phyloP scores from a whole-genome alignment of 2,329 filamentous ascomycete species.

The Sporothrix protearum region DNA sequence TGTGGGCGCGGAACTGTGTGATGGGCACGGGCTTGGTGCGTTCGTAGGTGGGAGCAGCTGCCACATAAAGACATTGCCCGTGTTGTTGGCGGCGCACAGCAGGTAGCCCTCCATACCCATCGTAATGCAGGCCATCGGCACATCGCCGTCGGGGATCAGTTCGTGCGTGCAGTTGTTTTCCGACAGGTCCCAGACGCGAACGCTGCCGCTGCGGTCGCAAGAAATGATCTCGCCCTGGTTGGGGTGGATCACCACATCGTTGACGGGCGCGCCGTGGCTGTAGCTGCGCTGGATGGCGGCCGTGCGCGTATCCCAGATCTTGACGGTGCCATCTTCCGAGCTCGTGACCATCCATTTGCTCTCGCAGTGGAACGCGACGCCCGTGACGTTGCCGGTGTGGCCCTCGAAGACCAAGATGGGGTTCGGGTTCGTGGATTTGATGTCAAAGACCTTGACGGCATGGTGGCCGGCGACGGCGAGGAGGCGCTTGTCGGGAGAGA shows the following conservation, averaged over 20 bases:
- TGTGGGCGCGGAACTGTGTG: constrained; percentile 85
- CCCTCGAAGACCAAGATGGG: constrained; percentile 92
- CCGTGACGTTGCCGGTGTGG: constrained; percentile 92
- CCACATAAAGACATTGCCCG: constrained; percentile 98
- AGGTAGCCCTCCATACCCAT: constrained; percentile 92
- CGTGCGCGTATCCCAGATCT: constrained; percentile 91
- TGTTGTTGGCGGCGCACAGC: constrained; percentile 89
- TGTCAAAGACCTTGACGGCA: constrained; percentile 96
- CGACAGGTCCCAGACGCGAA: constrained; percentile 92
- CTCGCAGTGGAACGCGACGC: constrained; percentile 96
- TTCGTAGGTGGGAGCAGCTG: constrained; percentile 80
- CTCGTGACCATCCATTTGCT: constrained; percentile 99
- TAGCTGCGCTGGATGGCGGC: constrained; percentile 91
- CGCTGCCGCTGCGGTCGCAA: constrained; percentile 87
- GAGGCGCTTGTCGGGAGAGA: constrained; percentile 95
- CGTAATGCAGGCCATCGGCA: constrained; percentile 88
- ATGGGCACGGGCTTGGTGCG: constrained; percentile 80
- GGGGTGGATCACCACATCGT: constrained; percentile 98
- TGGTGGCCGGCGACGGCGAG: constrained; percentile 77
- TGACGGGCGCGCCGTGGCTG: constrained; percentile 80
- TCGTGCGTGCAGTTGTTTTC: constrained; percentile 97
- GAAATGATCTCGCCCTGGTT: constrained; percentile 98
- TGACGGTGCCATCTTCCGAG: constrained; percentile 93
- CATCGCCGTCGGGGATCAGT: constrained; percentile 92
- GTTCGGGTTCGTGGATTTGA: constrained; percentile 96